Conservation (phyloP, 2,329 filamentous ascomycete species). For the Neofusicoccum laricinum region DNA sequence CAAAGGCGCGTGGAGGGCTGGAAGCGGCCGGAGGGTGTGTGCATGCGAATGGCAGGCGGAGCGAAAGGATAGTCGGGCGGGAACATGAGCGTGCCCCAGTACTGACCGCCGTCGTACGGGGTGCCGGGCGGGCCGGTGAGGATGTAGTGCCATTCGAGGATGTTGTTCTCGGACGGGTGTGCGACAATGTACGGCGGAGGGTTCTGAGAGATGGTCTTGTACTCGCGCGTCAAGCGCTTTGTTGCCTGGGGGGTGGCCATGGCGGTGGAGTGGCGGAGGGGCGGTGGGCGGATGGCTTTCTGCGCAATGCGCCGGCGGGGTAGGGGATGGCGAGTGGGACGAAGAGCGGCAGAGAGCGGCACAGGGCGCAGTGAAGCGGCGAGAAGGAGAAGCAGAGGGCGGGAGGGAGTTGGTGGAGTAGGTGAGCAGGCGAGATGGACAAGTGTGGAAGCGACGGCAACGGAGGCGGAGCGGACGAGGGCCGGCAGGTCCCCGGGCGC, state of each 20-base stretch:
- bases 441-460: not conserved
- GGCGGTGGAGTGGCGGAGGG: constrained; percentile 16
- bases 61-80: constrained; percentile 96
- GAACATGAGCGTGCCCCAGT: constrained; percentile 96
- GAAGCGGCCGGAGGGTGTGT: constrained; percentile 94
- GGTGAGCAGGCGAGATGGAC: not conserved
- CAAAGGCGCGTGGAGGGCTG: constrained; percentile 89
- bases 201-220: constrained; percentile 65
- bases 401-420: not conserved
- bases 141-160: constrained; percentile 94
- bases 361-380: not conserved
- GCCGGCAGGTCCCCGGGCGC: not conserved
- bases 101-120: constrained; percentile 91
- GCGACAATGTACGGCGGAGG: constrained; percentile 86
- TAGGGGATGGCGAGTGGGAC: not conserved
- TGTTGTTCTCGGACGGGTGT: constrained; percentile 86
- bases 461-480: not conserved
- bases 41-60: constrained; percentile 96
- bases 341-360: not conserved
- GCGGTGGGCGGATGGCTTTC: not conserved
- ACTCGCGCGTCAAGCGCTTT: constrained; percentile 59
- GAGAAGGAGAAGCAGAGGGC: not conserved
- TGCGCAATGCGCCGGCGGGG: constrained; percentile 11
- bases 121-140: constrained; percentile 92
- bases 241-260: constrained; percentile 42